Evolutionary conservation across 2,329 filamentous ascomycete species (phyloP), one percentile per base, ranked within the genome.

Genomic region (Capronia coronata): DNA sequence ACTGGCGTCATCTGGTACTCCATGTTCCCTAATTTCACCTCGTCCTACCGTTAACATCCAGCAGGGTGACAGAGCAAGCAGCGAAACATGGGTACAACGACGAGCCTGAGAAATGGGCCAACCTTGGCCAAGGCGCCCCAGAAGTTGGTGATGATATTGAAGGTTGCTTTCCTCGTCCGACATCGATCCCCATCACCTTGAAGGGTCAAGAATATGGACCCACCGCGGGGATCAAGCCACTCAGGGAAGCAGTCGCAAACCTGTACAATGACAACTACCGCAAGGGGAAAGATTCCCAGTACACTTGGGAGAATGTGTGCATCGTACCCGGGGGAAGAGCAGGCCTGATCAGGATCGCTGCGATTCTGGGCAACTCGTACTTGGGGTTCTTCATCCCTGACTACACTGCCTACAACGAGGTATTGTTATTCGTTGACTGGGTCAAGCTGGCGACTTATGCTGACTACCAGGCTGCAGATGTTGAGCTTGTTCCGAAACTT

Each of bases 281-380:
- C 57, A 73, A 91, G 71, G 88, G 86, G 64, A 94, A 93, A 73
- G 77, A 82, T 9, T 91, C 85, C 68, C 77, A 94, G 71, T 97
- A 97, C 68, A 94, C 87, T 4, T 96, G 87, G 86, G 91, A 97
- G 75, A 97, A 97, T 67, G 91, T 96, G 14, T 90, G 87, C 67
- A 94, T 97, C 66, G 91, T 97, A 2, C 91, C 91, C 14, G 58
- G 58, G 67, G 91, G 91, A 32, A 82, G 91, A 62, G 91, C 91
- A 27, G 91, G 91, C 42, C 74, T 97, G 70, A 96, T 96, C 66
- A 82, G 91, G 61, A 96, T 97, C 66, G 91, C 91, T 16, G 91
- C 91, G 44, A 89, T 97, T 4, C 72, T 97, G 60, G 91, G 91
- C 57, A 94, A 94, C 67, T 84, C 89, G 48, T 94, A 94, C 64